Evolutionary conservation across 2,329 filamentous ascomycete genomes (phyloP).

Genomic region (Colletotrichum graminicola): DNA sequence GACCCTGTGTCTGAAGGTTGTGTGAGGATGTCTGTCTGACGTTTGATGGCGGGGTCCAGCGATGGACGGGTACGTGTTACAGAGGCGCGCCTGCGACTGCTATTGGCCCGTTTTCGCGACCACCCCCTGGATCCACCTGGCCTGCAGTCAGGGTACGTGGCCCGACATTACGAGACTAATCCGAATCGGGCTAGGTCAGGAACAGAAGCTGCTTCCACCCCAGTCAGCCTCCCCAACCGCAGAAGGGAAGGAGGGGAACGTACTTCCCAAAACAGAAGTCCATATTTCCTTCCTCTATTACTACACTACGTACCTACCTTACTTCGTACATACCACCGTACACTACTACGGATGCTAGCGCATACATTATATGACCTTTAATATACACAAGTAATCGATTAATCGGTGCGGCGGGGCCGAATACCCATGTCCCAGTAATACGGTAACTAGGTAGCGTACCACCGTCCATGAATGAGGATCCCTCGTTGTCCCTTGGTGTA

Average conservation of each 20-base stretch:
- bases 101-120: conserved; percentile 47
- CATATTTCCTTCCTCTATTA: neutral
- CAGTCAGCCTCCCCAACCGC: conserved; percentile 23
- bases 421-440: conserved; percentile 17
- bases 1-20: conserved; percentile 41
- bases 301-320: neutral
- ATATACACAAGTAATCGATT: neutral
- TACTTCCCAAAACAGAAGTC: neutral
- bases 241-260: conserved; percentile 7
- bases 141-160: neutral
- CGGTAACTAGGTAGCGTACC: too few relatives aligned
- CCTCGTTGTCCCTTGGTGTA: conserved; percentile 10
- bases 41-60: conserved; percentile 57
- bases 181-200: conserved; percentile 21
- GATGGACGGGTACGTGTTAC: conserved; percentile 56
- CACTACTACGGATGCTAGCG: neutral
- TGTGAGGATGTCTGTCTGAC: conserved; percentile 46
- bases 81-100: conserved; percentile 51
- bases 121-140: conserved; percentile 34
- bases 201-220: conserved; percentile 26
- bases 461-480: neutral
- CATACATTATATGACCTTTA: neutral
- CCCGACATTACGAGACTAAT: neutral
- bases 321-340: too few relatives aligned
- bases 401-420: conserved; percentile 38